These are phyloP conservation scores for Saccharomycopsis sp. DNA, from an alignment of 805 yeast species.

Conservation along the genomic window DNA sequence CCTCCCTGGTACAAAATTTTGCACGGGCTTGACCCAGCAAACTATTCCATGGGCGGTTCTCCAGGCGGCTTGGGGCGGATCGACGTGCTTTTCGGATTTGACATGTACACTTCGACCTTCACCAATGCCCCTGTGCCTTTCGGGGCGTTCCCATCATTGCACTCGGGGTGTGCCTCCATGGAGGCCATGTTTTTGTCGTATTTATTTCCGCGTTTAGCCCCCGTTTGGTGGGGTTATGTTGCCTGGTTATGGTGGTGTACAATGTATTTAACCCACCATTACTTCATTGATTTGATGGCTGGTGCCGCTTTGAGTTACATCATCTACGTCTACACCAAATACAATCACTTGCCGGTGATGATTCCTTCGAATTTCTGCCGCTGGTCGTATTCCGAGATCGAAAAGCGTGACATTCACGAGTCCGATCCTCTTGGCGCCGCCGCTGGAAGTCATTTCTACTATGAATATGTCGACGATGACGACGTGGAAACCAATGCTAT, in stretches of 20 bases:
- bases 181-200: slow-evolving; percentile 82
- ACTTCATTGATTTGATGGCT: slow-evolving; percentile 89
- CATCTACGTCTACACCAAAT: slow-evolving; percentile 50
- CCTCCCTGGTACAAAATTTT: slow-evolving; percentile 94
- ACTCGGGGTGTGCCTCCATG: slow-evolving; percentile 91
- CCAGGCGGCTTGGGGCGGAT: slow-evolving; percentile 94
- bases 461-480: slow-evolving; percentile 8
- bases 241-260: slow-evolving; percentile 97
- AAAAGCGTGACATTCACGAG: slow-evolving; percentile 21
- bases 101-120: slow-evolving; percentile 78
- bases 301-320: slow-evolving; percentile 79
- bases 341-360: slow-evolving; percentile 57
- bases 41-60: slow-evolving; percentile 85
- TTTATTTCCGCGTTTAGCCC: slow-evolving; percentile 65
- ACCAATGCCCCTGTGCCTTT: slow-evolving; percentile 83
- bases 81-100: slow-evolving; percentile 70
- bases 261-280: slow-evolving; percentile 96
- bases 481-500: slow-evolving; percentile 11
- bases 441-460: not conserved
- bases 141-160: slow-evolving; percentile 87
- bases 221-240: slow-evolving; percentile 71
- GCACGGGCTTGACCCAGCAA: slow-evolving; percentile 84
- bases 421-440: slow-evolving; percentile 16
- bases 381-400: slow-evolving; percentile 53
- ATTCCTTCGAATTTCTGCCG: slow-evolving; percentile 53